phyloP scores from a whole-genome alignment of 352 stramenopile species.

The Blastocystis sp. region DNA sequence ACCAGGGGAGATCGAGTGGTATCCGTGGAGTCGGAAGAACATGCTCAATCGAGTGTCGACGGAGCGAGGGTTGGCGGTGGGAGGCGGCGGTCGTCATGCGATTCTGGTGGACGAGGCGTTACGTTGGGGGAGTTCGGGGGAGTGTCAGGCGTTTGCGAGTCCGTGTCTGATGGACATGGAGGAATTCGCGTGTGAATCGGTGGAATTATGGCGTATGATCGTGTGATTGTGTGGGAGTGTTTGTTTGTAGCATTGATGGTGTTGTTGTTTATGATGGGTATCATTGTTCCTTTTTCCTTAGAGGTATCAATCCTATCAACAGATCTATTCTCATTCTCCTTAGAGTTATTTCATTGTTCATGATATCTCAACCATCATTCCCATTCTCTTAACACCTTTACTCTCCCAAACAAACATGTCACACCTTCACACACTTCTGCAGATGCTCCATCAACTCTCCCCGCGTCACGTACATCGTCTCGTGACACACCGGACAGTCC shows the following conservation, averaged over 20 bases:
- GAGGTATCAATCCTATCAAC: no score
- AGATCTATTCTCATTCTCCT: no score
- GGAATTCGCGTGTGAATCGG: constrained; percentile 11
- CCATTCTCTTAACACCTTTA: no score
- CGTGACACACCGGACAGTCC: constrained; percentile 15
- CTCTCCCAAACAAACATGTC: no score
- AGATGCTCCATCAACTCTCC: constrained; percentile 40
- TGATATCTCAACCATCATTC: not conserved
- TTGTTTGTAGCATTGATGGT: not conserved
- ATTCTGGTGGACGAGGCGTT: not conserved
- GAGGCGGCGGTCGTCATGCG: constrained; percentile 23
- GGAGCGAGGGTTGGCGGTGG: not conserved
- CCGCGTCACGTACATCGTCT: constrained; percentile 28
- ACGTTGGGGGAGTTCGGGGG: not conserved
- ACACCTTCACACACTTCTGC: constrained; percentile 41
- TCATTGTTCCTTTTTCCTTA: not conserved
- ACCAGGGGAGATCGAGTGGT: not conserved
- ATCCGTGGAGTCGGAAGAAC: constrained; percentile 5
- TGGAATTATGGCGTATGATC: constrained; percentile 27
- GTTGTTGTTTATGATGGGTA: not conserved
- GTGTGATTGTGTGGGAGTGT: not conserved
- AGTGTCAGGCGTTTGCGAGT: constrained; percentile 14
- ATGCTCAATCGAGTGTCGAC: not conserved
- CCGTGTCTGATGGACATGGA: not conserved
- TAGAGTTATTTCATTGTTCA: no score